Evolutionary conservation across 768 basidiomycete genomes (phyloP), one percentile per base, ranked within the genome.

Genomic region (Pisolithus microcarpus): DNA sequence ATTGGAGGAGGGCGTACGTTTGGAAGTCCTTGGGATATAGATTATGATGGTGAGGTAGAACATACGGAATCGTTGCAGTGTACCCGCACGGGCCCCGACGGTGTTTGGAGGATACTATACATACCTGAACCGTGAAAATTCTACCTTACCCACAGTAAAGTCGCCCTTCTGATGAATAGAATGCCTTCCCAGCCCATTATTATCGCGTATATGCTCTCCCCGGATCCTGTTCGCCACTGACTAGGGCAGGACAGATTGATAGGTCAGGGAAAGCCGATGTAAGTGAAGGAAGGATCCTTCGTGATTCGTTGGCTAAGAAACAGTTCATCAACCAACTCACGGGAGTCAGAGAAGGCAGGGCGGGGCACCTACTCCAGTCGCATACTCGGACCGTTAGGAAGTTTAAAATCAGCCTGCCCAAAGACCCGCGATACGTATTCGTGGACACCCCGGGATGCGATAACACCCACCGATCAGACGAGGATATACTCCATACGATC

Each of bases 391-490:
- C 38, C 1, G 49, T 59, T 5, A 52, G 47, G 28, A 56, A 58
- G 2, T 49, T 55, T 16, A 53, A 44, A 34, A 57, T 61, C 10
- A 53, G 50, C 7, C 28, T 28, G 26, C 7, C 55, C 42, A 2
- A 3, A 52, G 8, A 47, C 48, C 19, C 39, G 40, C 11, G 47
- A 64, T 39, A 39, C 10, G 55, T 63, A 7, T 57, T 63, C 19
- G 40, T 61, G 5, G 61, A 63, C 34, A 53, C 57, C 0, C 61
- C 61, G 2, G 59, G 19, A 23, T 42, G 30, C n/a, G 28, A 52
- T 10, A 13, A 46, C 5, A 43, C 36, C 4, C 44, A 60, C 40
- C 7, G 38, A 7, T 39, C 38, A 3, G 38, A 39, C 7, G 1
- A 16, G 19, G 38, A 39, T 16, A 39, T 39, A 39, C 38, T 39